phyloP scores from a whole-genome alignment of 75 land plant species.

The Cryptomeria japonica region DNA sequence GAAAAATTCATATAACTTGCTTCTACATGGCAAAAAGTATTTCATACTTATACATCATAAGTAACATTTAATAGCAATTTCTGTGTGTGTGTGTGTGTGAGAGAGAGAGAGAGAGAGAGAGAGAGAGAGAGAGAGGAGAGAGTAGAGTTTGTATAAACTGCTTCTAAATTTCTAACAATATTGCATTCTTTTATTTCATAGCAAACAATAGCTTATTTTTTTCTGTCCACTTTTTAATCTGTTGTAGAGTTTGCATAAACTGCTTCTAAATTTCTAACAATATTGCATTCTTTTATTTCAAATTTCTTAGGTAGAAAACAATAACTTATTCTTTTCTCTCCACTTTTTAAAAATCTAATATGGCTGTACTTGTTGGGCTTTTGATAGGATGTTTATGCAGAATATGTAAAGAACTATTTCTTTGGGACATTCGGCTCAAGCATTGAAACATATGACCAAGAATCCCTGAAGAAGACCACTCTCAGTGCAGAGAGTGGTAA shows the following conservation, averaged over 20 bases:
- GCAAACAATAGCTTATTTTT: neutral
- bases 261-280: neutral
- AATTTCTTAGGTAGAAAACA: neutral
- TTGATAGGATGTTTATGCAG: conserved; percentile 78
- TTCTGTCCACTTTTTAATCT: neutral
- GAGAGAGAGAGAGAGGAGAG: no score
- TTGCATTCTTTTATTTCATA: conserved; percentile 3
- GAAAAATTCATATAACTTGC: neutral
- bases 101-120: no score
- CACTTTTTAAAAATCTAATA: neutral
- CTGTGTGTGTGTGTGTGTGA: no score
- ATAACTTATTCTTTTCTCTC: neutral
- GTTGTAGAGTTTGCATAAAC: neutral
- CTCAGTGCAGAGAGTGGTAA: conserved; percentile 42
- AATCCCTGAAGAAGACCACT: conserved; percentile 63
- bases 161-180: neutral
- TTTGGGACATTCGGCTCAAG: conserved; percentile 53
- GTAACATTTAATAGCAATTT: neutral
- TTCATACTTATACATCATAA: neutral
- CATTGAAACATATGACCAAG: conserved; percentile 69
- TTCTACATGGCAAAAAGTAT: neutral
- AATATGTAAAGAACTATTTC: conserved; percentile 70
- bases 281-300: conserved; percentile 4
- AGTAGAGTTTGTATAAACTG: neutral
- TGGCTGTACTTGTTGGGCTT: neutral